A percentile compares a stretch with the other conserved stretches of the same genome.
Conservation (phyloP, 2,329 filamentous ascomycete species). For the Aspergillus chevalieri region DNA sequence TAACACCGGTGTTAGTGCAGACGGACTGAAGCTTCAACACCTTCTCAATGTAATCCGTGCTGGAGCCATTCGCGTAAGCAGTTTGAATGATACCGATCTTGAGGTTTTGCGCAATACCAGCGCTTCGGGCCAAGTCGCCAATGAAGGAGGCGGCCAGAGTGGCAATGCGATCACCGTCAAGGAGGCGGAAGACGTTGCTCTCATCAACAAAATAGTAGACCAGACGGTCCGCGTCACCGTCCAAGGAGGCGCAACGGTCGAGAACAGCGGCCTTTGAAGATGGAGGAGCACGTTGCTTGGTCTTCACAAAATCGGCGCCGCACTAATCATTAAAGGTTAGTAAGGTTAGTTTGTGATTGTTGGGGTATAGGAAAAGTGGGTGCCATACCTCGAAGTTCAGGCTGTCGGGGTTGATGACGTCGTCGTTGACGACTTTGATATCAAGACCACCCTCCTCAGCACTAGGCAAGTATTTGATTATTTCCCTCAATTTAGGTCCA, state of each 20-base stretch:
- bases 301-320: slow-evolving; percentile 96
- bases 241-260: slow-evolving; percentile 80
- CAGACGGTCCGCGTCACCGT: slow-evolving; percentile 91
- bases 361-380: neutral
- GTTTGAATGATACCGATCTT: slow-evolving; percentile 95
- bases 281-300: slow-evolving; percentile 83
- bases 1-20: slow-evolving; percentile 92
- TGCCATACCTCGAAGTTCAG: slow-evolving; percentile 74
- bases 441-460: slow-evolving; percentile 64
- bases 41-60: slow-evolving; percentile 85
- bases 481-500: slow-evolving; percentile 78
- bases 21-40: slow-evolving; percentile 82
- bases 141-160: slow-evolving; percentile 92
- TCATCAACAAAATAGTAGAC: slow-evolving; percentile 91
- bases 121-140: slow-evolving; percentile 74
- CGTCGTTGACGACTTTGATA: slow-evolving; percentile 85
- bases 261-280: slow-evolving; percentile 69
- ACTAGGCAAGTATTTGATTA: slow-evolving; percentile 74
- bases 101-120: slow-evolving; percentile 71
- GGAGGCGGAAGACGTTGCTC: slow-evolving; percentile 77
- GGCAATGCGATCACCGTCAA: slow-evolving; percentile 95
- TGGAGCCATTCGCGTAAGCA: slow-evolving; percentile 93
- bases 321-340: slow-evolving; percentile 50
- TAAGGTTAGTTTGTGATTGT: slow-evolving; percentile 10
- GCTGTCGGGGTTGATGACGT: slow-evolving; percentile 80